Evolutionary conservation across 768 basidiomycete genomes (phyloP).

Genomic region (Obba rivulosa): DNA sequence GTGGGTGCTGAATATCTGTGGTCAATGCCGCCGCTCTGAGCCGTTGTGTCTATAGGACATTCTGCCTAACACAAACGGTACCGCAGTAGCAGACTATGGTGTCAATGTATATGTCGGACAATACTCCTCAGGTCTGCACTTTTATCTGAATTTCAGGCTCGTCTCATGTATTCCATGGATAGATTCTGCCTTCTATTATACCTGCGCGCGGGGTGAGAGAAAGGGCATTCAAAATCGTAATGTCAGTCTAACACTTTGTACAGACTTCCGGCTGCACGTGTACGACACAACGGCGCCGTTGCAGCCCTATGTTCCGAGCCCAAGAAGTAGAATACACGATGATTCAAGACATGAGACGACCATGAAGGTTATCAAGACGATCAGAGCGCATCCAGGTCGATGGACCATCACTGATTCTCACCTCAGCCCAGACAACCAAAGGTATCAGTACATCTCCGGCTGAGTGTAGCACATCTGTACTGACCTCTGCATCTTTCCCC

Average conservation of each 20-base stretch:
- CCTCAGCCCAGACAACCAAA: constrained; percentile 83
- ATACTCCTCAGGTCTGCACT: constrained; percentile 59
- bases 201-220: constrained; percentile 71
- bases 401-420: constrained; percentile 98
- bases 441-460: constrained; percentile 37
- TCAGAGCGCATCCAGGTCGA: constrained; percentile 67
- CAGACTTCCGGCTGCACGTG: constrained; percentile 86
- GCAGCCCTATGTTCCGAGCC: constrained; percentile 4
- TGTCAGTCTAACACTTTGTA: constrained; percentile 2
- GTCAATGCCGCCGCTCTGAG: not conserved
- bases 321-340: constrained; percentile 5
- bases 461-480: constrained; percentile 4
- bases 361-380: constrained; percentile 52
- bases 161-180: not conserved
- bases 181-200: constrained; percentile 93
- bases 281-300: constrained; percentile 64
- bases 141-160: not conserved
- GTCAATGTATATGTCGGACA: constrained; percentile 83
- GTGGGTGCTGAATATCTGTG: constrained; percentile 34
- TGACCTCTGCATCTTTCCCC: not conserved
- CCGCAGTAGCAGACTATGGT: constrained; percentile 67
- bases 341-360: constrained; percentile 42
- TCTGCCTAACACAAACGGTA: constrained; percentile 76
- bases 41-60: constrained; percentile 42
- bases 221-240: not conserved